Evolutionary conservation across 306 rosid genomes (phyloP).

Genomic region (Lupinus albus): DNA sequence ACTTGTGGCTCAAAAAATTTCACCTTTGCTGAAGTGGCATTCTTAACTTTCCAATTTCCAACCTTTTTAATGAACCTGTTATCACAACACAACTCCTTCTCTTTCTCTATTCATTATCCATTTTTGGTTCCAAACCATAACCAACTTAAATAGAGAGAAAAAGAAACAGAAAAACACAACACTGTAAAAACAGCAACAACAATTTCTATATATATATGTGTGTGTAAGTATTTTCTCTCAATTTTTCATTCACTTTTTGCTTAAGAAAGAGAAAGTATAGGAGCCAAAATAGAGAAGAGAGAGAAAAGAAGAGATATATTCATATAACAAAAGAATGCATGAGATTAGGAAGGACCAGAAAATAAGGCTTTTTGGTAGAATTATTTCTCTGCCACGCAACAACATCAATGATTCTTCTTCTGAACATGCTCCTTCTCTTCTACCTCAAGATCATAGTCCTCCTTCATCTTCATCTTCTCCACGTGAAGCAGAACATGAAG

Average conservation of each 20-base stretch:
- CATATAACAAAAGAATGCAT: conserved; percentile 44
- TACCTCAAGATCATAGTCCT: conserved; percentile 27
- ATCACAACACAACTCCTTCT: neutral
- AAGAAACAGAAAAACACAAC: conserved; percentile 13
- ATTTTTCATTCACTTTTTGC: neutral
- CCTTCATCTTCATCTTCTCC: conserved; percentile 38
- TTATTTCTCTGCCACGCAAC: conserved; percentile 48
- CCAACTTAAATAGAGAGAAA: neutral
- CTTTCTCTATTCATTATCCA: conserved; percentile 16
- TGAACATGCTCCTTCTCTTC: conserved; percentile 35
- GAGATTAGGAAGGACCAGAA: conserved; percentile 42
- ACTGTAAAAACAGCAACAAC: conserved; percentile 7
- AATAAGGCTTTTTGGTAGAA: conserved; percentile 67
- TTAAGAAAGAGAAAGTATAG: conserved; percentile 10
- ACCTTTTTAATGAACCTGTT: conserved; percentile 42
- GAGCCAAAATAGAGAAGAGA: conserved; percentile 21
- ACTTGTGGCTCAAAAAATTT: conserved; percentile 78
- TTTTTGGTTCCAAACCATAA: conserved; percentile 24
- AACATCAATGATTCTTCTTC: conserved; percentile 28
- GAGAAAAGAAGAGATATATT: neutral
- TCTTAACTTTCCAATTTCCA: conserved; percentile 39
- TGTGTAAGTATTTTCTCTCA: neutral
- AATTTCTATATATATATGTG: neutral
- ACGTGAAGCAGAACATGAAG: conserved; percentile 31
- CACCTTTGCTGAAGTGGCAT: conserved; percentile 60